phyloP scores from a whole-genome alignment of 2,329 filamentous ascomycete genomes.

The Fusarium paranaense region DNA sequence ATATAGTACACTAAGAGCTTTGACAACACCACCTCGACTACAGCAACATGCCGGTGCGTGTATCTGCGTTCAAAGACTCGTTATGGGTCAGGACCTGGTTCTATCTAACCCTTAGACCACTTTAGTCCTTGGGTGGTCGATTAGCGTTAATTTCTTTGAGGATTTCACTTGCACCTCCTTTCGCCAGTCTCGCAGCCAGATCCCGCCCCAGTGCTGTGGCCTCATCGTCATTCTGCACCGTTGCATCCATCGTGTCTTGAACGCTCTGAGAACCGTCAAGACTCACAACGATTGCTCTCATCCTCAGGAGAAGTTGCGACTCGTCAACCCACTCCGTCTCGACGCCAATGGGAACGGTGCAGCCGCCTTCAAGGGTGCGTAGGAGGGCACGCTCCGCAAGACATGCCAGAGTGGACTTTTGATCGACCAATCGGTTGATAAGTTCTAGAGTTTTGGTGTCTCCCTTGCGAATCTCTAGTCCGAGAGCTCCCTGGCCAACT shows the following conservation, averaged over 20 bases:
- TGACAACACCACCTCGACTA: no score
- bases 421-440: neutral
- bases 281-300: neutral
- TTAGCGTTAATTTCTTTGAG: neutral
- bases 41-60: no score
- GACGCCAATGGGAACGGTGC: neutral
- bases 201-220: neutral
- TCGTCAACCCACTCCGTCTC: neutral
- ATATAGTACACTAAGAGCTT: no score
- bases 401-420: neutral
- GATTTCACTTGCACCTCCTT: neutral
- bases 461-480: neutral
- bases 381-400: neutral
- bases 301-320: neutral
- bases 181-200: neutral
- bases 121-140: neutral
- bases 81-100: no score
- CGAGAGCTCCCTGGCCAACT: neutral
- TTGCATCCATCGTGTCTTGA: neutral
- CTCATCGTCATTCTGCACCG: neutral
- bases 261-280: neutral
- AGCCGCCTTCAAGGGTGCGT: neutral
- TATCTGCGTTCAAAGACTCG: no score
- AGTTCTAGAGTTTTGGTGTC: neutral
- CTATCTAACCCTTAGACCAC: neutral